Evolutionary conservation across 2,329 filamentous ascomycete species (phyloP).

Genomic region (Alternaria metachromatica): DNA sequence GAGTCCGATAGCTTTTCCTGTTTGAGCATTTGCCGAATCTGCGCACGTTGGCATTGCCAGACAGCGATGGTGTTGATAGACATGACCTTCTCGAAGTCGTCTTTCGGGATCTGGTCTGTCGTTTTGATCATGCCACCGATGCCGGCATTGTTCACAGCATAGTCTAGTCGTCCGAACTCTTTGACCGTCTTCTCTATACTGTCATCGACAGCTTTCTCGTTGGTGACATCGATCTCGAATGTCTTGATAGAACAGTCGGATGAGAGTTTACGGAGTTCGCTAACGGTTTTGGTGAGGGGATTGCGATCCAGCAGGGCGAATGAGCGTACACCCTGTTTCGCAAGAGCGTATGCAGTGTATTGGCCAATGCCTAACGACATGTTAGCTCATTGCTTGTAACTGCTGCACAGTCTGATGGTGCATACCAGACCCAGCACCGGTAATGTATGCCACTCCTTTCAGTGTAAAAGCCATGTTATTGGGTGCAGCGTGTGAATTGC

Average conservation of each 20-base stretch:
- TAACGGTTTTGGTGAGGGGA: slow-evolving; percentile 37
- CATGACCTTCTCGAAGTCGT: slow-evolving; percentile 60
- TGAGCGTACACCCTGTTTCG: slow-evolving; percentile 55
- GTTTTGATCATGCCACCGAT: slow-evolving; percentile 52
- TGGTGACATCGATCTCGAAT: slow-evolving; percentile 56
- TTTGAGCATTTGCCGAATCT: slow-evolving; percentile 59
- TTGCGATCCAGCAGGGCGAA: slow-evolving; percentile 59
- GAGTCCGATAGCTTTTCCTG: slow-evolving; percentile 51
- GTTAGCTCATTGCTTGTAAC: slow-evolving; percentile 4
- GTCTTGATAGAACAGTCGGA: slow-evolving; percentile 52
- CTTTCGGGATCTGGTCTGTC: slow-evolving; percentile 56
- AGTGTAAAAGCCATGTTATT: slow-evolving; percentile 50
- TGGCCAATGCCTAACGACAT: slow-evolving; percentile 57
- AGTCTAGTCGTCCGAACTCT: slow-evolving; percentile 61
- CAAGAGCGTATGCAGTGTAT: slow-evolving; percentile 56
- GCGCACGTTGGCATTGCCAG: slow-evolving; percentile 63
- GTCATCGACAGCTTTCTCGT: slow-evolving; percentile 52
- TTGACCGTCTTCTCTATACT: slow-evolving; percentile 52
- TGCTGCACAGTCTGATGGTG: not conserved
- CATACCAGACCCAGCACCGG: slow-evolving; percentile 57
- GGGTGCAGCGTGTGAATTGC: not conserved
- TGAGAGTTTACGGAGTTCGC: slow-evolving; percentile 46
- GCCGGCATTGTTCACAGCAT: slow-evolving; percentile 64
- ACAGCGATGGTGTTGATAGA: slow-evolving; percentile 64
- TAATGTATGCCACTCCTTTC: slow-evolving; percentile 58